A percentile compares a stretch with the other conserved stretches of the same genome.
These are phyloP conservation scores for Saccharomyces hybrid DNA, from an alignment of 1,139 yeast species.

Conservation along the genomic window DNA sequence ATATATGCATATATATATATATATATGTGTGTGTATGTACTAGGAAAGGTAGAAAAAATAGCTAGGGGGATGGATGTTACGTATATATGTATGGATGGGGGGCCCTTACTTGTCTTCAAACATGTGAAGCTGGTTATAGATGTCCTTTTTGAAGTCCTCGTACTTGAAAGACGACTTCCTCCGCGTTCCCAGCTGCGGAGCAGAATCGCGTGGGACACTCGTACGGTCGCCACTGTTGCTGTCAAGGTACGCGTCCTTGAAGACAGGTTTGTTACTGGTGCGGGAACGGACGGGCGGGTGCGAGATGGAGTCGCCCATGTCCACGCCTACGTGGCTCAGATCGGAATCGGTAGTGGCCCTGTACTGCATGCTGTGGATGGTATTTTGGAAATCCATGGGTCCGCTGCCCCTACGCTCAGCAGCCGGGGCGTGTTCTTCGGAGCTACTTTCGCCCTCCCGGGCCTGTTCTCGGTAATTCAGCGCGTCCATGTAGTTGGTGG, in stretches of 20 bases:
- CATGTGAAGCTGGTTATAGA: constrained; percentile 23
- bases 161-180: constrained; percentile 25
- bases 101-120: constrained; percentile 12
- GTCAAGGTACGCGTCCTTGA: neutral
- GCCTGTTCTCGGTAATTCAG: constrained; percentile 8
- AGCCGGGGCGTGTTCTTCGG: neutral
- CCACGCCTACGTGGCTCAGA: constrained; percentile 3
- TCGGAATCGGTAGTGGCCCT: constrained; percentile 2
- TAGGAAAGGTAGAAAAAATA: no score
- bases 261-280: neutral
- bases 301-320: constrained; percentile 14
- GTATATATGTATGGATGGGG: neutral
- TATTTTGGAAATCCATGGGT: constrained; percentile 13
- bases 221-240: neutral
- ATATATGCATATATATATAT: no score
- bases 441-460: neutral
- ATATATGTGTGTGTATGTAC: neutral
- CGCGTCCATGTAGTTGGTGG: constrained; percentile 22
- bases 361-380: constrained; percentile 15
- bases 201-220: neutral
- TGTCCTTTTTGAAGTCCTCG: constrained; percentile 29
- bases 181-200: constrained; percentile 6
- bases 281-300: neutral
- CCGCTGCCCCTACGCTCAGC: constrained; percentile 3
- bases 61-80: neutral